phyloP scores from a whole-genome alignment of 352 stramenopile species.

The Phytophthora boehmeriae region DNA sequence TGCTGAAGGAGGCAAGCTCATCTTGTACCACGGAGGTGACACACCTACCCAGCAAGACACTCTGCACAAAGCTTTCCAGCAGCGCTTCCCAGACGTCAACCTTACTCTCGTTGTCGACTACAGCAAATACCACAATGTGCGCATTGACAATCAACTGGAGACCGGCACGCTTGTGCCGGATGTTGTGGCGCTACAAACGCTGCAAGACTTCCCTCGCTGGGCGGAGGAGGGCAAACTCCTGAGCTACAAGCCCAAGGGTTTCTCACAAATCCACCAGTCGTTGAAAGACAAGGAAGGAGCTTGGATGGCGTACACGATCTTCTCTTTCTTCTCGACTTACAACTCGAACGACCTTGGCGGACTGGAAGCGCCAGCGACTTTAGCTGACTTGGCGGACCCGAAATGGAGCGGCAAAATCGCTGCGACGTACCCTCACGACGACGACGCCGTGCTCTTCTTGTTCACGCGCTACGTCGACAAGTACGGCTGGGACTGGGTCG shows the following conservation, averaged over 20 bases:
- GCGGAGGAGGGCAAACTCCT: conserved; percentile 39
- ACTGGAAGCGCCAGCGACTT: conserved; percentile 14
- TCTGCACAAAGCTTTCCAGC: conserved; percentile 25
- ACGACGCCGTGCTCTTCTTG: conserved; percentile 53
- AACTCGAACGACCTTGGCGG: conserved; percentile 26
- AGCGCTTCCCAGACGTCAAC: conserved; percentile 57
- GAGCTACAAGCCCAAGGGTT: conserved; percentile 50
- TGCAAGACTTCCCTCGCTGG: conserved; percentile 56
- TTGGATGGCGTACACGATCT: conserved; percentile 44
- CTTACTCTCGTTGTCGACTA: conserved; percentile 65
- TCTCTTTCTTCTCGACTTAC: conserved; percentile 45
- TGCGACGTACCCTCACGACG: conserved; percentile 56
- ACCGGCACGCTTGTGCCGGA: too few relatives aligned
- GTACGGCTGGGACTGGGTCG: too few relatives aligned
- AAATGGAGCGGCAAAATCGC: conserved; percentile 46
- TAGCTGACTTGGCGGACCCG: conserved; percentile 32
- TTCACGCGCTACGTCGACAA: conserved; percentile 46
- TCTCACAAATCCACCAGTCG: conserved; percentile 49
- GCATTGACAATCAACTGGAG: too few relatives aligned
- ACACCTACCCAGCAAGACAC: conserved; percentile 32
- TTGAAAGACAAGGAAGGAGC: conserved; percentile 36
- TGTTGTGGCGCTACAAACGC: conserved; percentile 55
- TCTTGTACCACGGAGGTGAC: conserved; percentile 45
- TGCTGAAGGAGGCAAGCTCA: conserved; percentile 52
- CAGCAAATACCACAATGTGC: too few relatives aligned